These are phyloP conservation scores for Boletellus dicymbophilus DNA, from an alignment of 1,284 basidiomycete species.

Conservation along the genomic window DNA sequence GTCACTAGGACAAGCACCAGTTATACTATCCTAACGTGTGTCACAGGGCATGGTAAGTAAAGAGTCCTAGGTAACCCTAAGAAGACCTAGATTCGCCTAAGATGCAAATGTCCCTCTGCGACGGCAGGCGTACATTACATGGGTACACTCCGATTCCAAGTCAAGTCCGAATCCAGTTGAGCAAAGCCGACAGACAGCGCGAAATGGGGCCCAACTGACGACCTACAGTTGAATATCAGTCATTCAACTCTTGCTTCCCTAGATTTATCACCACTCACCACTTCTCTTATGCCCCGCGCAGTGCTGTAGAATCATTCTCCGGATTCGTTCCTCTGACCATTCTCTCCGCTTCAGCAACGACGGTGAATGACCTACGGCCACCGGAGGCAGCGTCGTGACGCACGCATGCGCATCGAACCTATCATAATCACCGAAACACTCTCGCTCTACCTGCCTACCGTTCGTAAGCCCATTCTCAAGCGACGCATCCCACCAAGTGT, in stretches of 20 bases:
- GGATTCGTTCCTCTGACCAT: constrained; percentile 15
- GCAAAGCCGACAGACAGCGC: constrained; percentile 9
- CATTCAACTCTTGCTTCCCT: not conserved
- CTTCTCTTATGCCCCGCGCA: constrained; percentile 12
- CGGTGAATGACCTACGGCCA: constrained; percentile 10
- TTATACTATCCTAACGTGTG: not conserved
- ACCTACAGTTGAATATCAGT: constrained; percentile 3
- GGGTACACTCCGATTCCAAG: not conserved
- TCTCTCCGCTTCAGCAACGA: constrained; percentile 18
- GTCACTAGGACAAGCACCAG: not conserved
- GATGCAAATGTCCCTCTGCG: not conserved
- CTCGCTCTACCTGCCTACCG: constrained; percentile 15
- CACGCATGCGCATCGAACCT: constrained; percentile 29
- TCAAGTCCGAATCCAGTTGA: not conserved
- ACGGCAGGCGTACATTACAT: not conserved
- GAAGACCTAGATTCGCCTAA: not conserved
- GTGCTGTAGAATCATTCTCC: constrained; percentile 12
- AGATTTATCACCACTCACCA: constrained; percentile 15
- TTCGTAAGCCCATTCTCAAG: constrained; percentile 13
- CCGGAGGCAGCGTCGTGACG: constrained; percentile 26
- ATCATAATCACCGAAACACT: constrained; percentile 5
- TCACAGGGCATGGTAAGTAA: not conserved
- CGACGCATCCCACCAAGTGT: constrained; percentile 27
- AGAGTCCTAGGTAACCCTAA: not conserved
- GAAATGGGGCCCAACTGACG: not conserved